phyloP scores from a whole-genome alignment of 768 basidiomycete genomes.

The Mycena kentingensis region DNA sequence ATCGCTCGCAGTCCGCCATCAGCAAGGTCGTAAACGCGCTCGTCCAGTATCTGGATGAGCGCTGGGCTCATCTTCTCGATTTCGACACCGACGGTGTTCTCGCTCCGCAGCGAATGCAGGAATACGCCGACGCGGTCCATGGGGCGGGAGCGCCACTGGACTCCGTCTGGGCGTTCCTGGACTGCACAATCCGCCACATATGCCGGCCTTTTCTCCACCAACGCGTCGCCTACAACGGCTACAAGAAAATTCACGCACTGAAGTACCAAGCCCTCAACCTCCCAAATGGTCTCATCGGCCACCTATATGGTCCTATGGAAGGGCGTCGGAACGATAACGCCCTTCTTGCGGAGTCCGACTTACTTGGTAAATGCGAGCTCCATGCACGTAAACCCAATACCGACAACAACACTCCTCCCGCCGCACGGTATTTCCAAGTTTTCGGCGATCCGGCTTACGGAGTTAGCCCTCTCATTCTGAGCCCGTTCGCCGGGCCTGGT shows the following conservation, averaged over 20 bases:
- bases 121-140: conserved; percentile 23
- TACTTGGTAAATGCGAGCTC: conserved; percentile 10
- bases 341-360: conserved; percentile 11
- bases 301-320: conserved; percentile 24
- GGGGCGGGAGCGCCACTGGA: conserved; percentile 18
- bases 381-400: conserved; percentile 13
- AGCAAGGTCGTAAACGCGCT: conserved; percentile 23
- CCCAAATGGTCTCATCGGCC: conserved; percentile 26
- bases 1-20: conserved; percentile 19
- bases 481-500: conserved; percentile 17
- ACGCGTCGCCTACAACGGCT: conserved; percentile 20
- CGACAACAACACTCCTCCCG: conserved; percentile 4
- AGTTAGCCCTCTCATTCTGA: conserved; percentile 17
- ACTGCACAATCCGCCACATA: conserved; percentile 26
- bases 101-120: conserved; percentile 1
- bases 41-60: conserved; percentile 10
- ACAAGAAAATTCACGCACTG: conserved; percentile 30
- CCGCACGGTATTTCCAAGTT: conserved; percentile 19
- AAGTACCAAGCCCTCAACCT: conserved; percentile 28
- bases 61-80: conserved; percentile 25
- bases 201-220: conserved; percentile 10
- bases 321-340: conserved; percentile 25
- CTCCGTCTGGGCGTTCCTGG: conserved; percentile 26
- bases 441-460: conserved; percentile 32
- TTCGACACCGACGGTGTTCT: conserved; percentile 21